Base-by-base conservation (phyloP, 495 filamentous ascomycete genomes). In the Penicillium antarcticum region DNA sequence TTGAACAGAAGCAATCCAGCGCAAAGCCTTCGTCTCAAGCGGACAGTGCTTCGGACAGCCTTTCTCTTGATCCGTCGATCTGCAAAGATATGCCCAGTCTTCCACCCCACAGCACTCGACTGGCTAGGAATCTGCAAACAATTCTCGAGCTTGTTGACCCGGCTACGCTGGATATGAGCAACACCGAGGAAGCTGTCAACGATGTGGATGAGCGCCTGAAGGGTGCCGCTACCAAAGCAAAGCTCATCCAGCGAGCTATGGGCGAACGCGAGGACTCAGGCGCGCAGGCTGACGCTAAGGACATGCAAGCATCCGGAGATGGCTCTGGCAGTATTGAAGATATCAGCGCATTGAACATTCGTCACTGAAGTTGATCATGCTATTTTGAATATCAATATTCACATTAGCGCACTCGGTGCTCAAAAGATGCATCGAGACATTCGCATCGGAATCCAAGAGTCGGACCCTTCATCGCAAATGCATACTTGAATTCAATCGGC, bases 141-240 rank as follows among this genome's bases (percentile, higher is more conserved):
- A 76, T 96, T 5, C 78, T 87, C 48, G 87, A 85, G 37, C 70
- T 96, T n/a, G 80, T 85, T 1, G 90, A 95, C 53, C 85, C 87
- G 0, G 83, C 81, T n/a, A 92, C 82, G 13, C 65, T 96, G 10
- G 83, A 84, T 6, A 88, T 83, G 26, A 72, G 82, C 41, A 97
- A 97, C 60, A 86, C 78, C 1, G 91, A 96, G 56, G 89, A 92
- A 38, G 83, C 87, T 5, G 87, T 96, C 16, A 83, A 85, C 19
- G 89, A 92, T 58, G 87, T 91, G 52, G 91, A 97, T 56, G 89
- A 94, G 63, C 77, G 91, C 31, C 56, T 94, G 44, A 90, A 87
- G 70, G 80, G 86, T 55, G 91, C 90, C 9, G 73, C 84, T 45
- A 82, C 84, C n/a, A 92, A 92, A 62, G 77, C 79, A 1, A 92